A percentile compares a stretch with the other conserved stretches of the same genome.
phyloP scores from a whole-genome alignment of 2,329 filamentous ascomycete species.

The Botrytis galanthina region DNA sequence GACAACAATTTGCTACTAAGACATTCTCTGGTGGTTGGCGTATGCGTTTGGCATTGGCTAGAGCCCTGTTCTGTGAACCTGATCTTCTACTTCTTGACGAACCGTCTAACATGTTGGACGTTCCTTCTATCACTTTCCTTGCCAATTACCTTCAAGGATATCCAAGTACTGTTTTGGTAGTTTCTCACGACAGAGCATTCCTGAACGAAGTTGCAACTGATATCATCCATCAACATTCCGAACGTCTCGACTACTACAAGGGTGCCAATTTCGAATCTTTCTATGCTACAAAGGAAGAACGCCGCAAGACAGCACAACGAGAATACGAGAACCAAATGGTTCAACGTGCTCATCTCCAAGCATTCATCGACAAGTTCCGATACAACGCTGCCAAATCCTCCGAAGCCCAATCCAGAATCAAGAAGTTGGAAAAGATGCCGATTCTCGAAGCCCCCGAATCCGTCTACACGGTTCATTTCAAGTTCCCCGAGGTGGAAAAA shows the following conservation, averaged over 20 bases:
- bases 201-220: constrained; percentile 99
- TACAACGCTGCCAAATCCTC: constrained; percentile 99
- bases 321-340: constrained; percentile 99
- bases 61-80: constrained; percentile 96
- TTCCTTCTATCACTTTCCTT: constrained; percentile 98
- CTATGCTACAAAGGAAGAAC: constrained; percentile 95
- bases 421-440: constrained; percentile 98
- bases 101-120: constrained; percentile 99
- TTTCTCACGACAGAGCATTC: constrained; percentile 98
- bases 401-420: constrained; percentile 97
- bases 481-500: constrained; percentile 96
- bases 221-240: constrained; percentile 97
- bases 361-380: constrained; percentile 99
- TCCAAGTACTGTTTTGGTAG: constrained; percentile 90
- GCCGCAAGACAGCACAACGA: constrained; percentile 91
- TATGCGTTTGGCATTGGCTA: constrained; percentile 92
- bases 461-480: constrained; percentile 95
- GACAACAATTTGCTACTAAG: constrained; percentile 89
- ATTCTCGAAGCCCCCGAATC: constrained; percentile 84
- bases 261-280: constrained; percentile 96
- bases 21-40: constrained; percentile 99
- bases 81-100: constrained; percentile 95
- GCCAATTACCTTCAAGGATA: constrained; percentile 93
- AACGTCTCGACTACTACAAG: constrained; percentile 97
- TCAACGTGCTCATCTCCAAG: constrained; percentile 86